Evolutionary conservation across 2,329 filamentous ascomycete genomes (phyloP).

Genomic region (Penicillium hordei): DNA sequence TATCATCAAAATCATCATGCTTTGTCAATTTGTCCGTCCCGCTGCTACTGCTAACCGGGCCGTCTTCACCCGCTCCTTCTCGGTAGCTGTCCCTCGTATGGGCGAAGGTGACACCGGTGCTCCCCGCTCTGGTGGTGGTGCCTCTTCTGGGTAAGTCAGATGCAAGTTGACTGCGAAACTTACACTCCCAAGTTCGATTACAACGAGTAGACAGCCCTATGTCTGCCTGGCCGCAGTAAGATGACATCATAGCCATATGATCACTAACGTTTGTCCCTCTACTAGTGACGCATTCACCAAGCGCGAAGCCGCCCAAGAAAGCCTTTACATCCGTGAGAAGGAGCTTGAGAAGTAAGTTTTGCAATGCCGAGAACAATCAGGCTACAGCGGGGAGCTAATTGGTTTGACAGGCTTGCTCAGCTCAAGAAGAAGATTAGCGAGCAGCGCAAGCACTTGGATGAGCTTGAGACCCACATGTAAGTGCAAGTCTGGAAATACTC

Average conservation of each 20-base stretch:
- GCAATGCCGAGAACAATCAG: neutral
- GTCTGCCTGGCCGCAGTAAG: conserved; percentile 6
- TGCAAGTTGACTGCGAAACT: neutral
- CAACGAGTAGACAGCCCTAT: neutral
- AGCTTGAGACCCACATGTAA: conserved; percentile 84
- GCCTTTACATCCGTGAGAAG: conserved; percentile 78
- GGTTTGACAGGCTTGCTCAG: conserved; percentile 57
- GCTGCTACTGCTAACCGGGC: conserved; percentile 55
- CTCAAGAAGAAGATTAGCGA: conserved; percentile 69
- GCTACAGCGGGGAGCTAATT: conserved; percentile 6
- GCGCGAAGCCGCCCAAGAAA: conserved; percentile 84
- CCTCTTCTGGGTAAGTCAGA: conserved; percentile 38
- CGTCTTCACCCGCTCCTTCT: conserved; percentile 58
- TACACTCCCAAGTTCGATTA: neutral
- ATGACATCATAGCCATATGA: conserved; percentile 15
- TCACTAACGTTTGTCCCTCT: conserved; percentile 15
- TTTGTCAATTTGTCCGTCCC: conserved; percentile 63
- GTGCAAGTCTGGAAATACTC: conserved; percentile 32
- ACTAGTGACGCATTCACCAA: conserved; percentile 85
- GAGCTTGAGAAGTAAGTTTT: conserved; percentile 75
- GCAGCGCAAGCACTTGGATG: conserved; percentile 79
- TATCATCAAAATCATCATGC: conserved; percentile 52
- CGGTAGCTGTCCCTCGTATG: conserved; percentile 63
- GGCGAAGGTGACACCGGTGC: conserved; percentile 67
- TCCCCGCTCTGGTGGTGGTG: conserved; percentile 37